Conservation (phyloP, 73 alveolate genomes). For the Paramecium biaurelia region DNA sequence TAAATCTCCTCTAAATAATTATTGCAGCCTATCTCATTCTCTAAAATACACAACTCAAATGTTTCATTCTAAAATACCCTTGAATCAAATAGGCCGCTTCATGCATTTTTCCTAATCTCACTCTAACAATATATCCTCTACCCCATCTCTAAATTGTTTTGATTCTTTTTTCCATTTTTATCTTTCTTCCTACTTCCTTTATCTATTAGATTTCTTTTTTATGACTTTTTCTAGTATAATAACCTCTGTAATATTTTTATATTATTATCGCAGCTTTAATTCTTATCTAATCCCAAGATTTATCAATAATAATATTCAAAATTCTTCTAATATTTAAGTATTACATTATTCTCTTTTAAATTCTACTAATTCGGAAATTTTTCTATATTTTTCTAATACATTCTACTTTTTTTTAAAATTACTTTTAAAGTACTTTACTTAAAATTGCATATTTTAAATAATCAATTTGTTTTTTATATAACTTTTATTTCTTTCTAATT, state of each 20-base stretch:
- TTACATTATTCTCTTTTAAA: constrained; percentile 4
- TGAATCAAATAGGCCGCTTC: constrained; percentile 65
- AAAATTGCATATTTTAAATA: background rate
- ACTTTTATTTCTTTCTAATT: background rate
- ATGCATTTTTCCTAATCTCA: background rate
- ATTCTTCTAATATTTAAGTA: constrained; percentile 28
- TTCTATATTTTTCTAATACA: background rate
- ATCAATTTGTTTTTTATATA: background rate
- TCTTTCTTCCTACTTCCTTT: constrained; percentile 55
- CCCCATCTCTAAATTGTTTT: constrained; percentile 62
- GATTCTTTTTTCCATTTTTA: constrained; percentile 64
- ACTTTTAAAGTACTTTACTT: background rate
- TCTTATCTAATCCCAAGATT: constrained; percentile 58
- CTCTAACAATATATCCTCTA: constrained; percentile 35
- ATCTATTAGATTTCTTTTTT: constrained; percentile 59
- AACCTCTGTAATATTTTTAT: constrained; percentile 74
- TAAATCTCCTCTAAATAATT: background rate
- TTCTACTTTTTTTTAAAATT: background rate
- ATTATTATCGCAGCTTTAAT: constrained; percentile 58
- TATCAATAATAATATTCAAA: constrained; percentile 30
- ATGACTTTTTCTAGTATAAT: constrained; percentile 55
- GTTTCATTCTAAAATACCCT: constrained; percentile 71
- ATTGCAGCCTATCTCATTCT: constrained; percentile 63
- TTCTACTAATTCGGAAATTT: background rate
- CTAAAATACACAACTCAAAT: constrained; percentile 61